Evolutionary conservation across 805 yeast species (phyloP), one percentile per base, ranked within the genome.

Genomic region (Brettanomyces custersianus): DNA sequence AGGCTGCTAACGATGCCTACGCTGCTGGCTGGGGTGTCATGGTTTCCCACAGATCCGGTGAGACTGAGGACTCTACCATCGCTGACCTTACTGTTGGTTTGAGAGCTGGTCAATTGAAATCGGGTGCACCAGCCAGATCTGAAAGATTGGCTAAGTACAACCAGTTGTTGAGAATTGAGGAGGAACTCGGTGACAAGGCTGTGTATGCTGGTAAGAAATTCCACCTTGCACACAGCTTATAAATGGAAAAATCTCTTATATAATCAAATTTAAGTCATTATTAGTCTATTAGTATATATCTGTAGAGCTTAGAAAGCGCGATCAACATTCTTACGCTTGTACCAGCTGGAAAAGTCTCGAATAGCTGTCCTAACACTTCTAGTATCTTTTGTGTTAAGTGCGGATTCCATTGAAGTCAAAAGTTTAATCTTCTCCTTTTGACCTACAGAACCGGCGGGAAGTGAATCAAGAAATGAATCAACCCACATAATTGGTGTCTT

Each of bases 31-130:
- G 98, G 98, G 96, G 96, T 77, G 96, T 88, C 63, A 88, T 90
- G 96, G 97, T 92, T 58, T 88, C 96, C 60, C 98, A 90, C 86
- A 87, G 98, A 80, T 88, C 96, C 56, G 98, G 98, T 74, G 98
- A 90, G 78, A 88, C 96, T 52, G 98, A 92, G 75, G 98, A 92
- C 72, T 81, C 94, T 59, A 80, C 85, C 74, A 90, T 90, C 67
- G 97, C 98, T 61, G 97, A 90, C 70, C 77, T 90, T 64, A 74
- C 86, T 59, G 98, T 92, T 57, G 97, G 97, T 76, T 77, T 90
- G 67, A 86, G 96, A 80, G 58, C 94, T 51, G 98, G 96, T 66
- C 97, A 90, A 77, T 84, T 90, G 71, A 90, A 90, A 88, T 85
- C 96, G 54, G 98, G 98, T 80, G 97, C 98, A 64, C 97, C 97